These are phyloP conservation scores for Annona cherimola DNA, from an alignment of 164 flowering plant genomes.

Conservation along the genomic window DNA sequence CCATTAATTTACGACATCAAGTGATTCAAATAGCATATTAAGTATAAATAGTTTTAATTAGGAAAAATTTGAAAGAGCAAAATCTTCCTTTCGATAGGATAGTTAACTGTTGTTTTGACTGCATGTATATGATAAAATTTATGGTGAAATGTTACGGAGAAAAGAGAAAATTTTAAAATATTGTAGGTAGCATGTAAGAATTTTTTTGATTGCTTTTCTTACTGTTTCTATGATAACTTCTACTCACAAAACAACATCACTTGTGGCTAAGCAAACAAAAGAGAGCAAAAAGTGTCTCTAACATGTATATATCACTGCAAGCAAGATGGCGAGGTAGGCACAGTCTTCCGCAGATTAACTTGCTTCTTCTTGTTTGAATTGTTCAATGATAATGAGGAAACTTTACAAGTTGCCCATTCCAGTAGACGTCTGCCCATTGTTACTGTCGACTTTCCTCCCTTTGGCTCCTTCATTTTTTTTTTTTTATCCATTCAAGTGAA, in stretches of 20 bases:
- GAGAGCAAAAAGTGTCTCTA: not conserved
- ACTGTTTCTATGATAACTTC: not conserved
- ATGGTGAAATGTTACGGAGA: no score
- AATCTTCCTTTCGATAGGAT: no score
- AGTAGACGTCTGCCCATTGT: not conserved
- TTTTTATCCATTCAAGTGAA: no score
- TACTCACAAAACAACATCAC: not conserved
- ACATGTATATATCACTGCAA: not conserved
- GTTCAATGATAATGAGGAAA: not conserved
- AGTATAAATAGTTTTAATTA: no score
- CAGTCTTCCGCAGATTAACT: not conserved
- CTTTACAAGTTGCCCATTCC: conserved; percentile 2
- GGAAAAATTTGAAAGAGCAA: no score
- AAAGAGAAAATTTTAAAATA: no score
- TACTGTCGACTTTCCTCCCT: not conserved
- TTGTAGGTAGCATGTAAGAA: not conserved
- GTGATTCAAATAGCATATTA: no score
- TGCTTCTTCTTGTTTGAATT: not conserved
- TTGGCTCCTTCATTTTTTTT: conserved; percentile 1
- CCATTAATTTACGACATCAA: no score
- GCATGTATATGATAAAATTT: no score
- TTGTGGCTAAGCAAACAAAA: not conserved
- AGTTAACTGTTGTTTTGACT: no score
- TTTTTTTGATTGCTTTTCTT: not conserved
- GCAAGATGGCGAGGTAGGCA: conserved; percentile 2